Evolutionary conservation across 2,329 filamentous ascomycete genomes (phyloP), one percentile per base, ranked within the genome.

Genomic region (Trichoderma atroviride): DNA sequence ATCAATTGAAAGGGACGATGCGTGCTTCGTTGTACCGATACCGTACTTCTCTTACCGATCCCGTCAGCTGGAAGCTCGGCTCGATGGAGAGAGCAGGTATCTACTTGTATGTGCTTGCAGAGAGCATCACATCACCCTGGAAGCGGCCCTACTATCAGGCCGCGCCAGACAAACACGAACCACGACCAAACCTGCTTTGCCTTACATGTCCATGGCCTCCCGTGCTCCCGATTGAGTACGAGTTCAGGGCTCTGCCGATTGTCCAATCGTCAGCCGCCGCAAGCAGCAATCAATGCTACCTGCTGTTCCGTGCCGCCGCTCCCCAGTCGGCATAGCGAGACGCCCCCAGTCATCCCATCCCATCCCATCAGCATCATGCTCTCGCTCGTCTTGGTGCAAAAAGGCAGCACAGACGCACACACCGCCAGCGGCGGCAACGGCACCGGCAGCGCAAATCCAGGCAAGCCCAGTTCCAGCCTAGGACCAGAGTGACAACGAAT

Each of bases 1-100:
- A n/a, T 31, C 31, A n/a, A 47, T 14, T 33, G 7, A 19, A 43
- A 43, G 16, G 19, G 40, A 43, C 19, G 37, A 43, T 58, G 63
- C 63, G 63, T 57, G 52, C 37, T 66, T 57, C 37, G n/a, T 66
- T 55, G 63, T 56, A 66, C 63, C 47, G 47, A 22, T 66, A 14
- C 52, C 53, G 63, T 66, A 66, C 63, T 66, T 65, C 27, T 65
- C 62, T n/a, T 65, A 65, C 62, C 62, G 62, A 43, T 43, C 22
- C 27, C 40, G 52, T 65, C 52, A 57, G 62, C 62, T 29, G 61
- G 47, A 35, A 9, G 35, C 33, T 29, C 47, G 33, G 19, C 24
- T 29, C 61, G 33, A 56, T 52, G 16, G 52, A 65, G 22, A 47
- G 14, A 16, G 35, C 4, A 40, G 37, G 37, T 19, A 40, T 2